Evolutionary conservation across 2,329 filamentous ascomycete species (phyloP), one percentile per base, ranked within the genome.

Genomic region (Aspergillus phoenicis): DNA sequence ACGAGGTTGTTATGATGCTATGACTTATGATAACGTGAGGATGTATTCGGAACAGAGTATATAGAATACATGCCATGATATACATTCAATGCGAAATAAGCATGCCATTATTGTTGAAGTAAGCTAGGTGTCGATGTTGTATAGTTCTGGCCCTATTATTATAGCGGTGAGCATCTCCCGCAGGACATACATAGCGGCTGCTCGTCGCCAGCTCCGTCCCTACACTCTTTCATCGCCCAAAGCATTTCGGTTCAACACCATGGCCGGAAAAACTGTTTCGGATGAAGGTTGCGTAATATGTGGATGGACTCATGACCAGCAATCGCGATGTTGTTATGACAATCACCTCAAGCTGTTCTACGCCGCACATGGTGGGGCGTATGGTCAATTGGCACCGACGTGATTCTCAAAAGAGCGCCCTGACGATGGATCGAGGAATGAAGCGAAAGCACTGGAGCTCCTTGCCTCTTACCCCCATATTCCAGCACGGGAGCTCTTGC

Each of bases 401-500:
- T 64, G 53, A 67, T 68, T 5, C 22, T 68, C 43, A 64, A 70
- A 62, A 20, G 66, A 69, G 5, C 64, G 63, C 2, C 60, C 64
- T 3, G 60, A 68, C n/a, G 61, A 67, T 3, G 64, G 62, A 3
- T 53, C 57, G 13, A 62, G 57, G 17, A 47, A 52, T 11, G 62
- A 66, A 57, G 56, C 60, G 2, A 58, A 57, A 26, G 62, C 58
- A 13, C 11, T 65, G 5, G 26, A 60, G 0, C 38, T 59, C 22
- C 58, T 69, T 1, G 56, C 60, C 8, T 45, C 24, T 13, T 8
- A 64, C 51, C 15, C 57, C 41, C 22, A 64, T 8, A 63, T 69
- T 5, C 64, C 66, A 2, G 57, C 52, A 11, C 63, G 64, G 28
- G 62, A 64, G 28, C 8, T 45, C 24, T 2, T 68, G 20, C 58